Evolutionary conservation across 2,329 filamentous ascomycete genomes (phyloP).

Genomic region (Drechslerella dactyloides): DNA sequence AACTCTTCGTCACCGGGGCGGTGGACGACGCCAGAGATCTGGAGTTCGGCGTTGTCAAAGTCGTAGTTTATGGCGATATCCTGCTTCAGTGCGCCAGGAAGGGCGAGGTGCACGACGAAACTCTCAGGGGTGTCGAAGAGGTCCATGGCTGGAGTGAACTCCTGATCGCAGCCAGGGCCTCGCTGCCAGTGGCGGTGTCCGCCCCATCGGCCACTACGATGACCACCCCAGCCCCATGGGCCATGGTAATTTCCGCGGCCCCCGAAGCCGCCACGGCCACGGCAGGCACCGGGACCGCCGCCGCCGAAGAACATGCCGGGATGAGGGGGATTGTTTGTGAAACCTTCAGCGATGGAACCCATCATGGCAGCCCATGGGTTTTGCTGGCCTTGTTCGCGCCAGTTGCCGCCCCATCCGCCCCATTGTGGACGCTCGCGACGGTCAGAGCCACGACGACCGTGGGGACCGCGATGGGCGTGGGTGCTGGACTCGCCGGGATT

Average conservation of each 20-base stretch:
- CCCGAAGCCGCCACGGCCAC: constrained; percentile 33
- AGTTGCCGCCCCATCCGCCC: constrained; percentile 37
- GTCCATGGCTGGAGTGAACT: constrained; percentile 52
- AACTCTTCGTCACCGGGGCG: constrained; percentile 53
- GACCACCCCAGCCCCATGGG: constrained; percentile 44
- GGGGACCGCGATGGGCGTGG: constrained; percentile 1
- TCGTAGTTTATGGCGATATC: constrained; percentile 54
- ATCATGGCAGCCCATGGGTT: constrained; percentile 44
- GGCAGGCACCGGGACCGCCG: constrained; percentile 23
- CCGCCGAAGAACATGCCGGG: constrained; percentile 38
- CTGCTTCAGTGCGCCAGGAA: constrained; percentile 52
- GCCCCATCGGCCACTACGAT: constrained; percentile 38
- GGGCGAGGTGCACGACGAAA: constrained; percentile 52
- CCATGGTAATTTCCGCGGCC: constrained; percentile 43
- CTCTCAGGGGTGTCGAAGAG: constrained; percentile 53
- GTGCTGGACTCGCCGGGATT: constrained; percentile 41
- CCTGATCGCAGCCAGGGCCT: constrained; percentile 26
- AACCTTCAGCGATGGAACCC: constrained; percentile 21
- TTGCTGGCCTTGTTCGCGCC: constrained; percentile 35
- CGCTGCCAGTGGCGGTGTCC: constrained; percentile 19
- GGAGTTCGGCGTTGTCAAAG: constrained; percentile 51
- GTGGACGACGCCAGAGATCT: constrained; percentile 52
- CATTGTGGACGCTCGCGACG: constrained; percentile 28
- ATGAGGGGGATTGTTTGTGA: constrained; percentile 13
- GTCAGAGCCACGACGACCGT: constrained; percentile 24